Percentiles rank a stretch among this genome's conserved stretches.
These are phyloP conservation scores for Diaporthe longicolla DNA, from an alignment of 2,329 filamentous ascomycete species.

Conservation along the genomic window DNA sequence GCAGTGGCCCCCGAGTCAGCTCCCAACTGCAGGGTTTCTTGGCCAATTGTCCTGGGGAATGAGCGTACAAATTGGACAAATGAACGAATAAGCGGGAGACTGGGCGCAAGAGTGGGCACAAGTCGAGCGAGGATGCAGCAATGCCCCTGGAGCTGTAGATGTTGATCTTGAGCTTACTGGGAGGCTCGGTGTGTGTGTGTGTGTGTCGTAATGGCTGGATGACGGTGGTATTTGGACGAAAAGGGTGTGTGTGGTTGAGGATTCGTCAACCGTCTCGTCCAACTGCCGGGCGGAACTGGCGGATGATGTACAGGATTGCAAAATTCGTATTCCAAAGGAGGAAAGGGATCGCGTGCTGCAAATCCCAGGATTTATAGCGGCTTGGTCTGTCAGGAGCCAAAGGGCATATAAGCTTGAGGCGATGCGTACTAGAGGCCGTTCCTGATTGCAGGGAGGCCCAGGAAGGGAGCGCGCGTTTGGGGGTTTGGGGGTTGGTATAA, in stretches of 20 bases:
- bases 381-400: constrained; percentile 1
- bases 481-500: constrained; percentile 7
- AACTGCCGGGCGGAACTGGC: neutral
- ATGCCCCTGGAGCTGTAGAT: constrained; percentile 2
- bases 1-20: constrained; percentile 31
- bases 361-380: constrained; percentile 28
- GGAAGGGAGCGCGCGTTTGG: constrained; percentile 23
- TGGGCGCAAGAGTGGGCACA: neutral
- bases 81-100: neutral
- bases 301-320: neutral
- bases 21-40: constrained; percentile 14
- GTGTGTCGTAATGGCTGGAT: too few species aligned
- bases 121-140: neutral
- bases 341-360: constrained; percentile 12
- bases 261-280: neutral
- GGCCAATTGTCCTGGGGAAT: constrained; percentile 18
- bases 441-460: neutral
- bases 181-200: neutral
- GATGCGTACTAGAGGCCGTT: neutral
- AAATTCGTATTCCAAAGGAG: neutral
- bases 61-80: neutral
- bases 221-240: neutral
- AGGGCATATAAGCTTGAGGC: neutral
- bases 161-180: constrained; percentile 14
- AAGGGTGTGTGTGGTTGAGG: neutral